Base-by-base conservation (phyloP, 441 rosid genomes). In the Erysimum pusillum region DNA sequence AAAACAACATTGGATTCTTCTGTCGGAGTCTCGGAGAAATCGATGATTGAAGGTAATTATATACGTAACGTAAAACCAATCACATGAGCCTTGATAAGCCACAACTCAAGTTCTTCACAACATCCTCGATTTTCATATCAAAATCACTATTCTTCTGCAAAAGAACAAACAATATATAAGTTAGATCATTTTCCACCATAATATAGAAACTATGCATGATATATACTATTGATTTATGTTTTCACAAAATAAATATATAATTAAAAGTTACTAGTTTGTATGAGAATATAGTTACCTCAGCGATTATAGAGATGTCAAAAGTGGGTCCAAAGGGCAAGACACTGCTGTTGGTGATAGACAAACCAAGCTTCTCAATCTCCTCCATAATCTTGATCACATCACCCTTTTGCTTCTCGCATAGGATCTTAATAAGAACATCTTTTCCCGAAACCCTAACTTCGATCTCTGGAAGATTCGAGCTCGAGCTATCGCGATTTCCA, bases 321-420 rank as follows among this genome's bases (percentile, higher is more conserved):
- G 88, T 84, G 18, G 88, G 76, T 48, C 96, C 98, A 58, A 93
- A 93, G 9, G 90, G 83, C 74, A 90, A 44, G 74, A 72, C 82
- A 22, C 71, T 85, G 74, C 81, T 84, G 49, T 84, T 87, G 71
- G 84, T 57, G 42, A 93, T 79, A 12, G 46, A 63, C 0, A 91
- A 80, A 57, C 79, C 80, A 60, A 91, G 79, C 59, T 87, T 87
- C 76, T 90, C 94, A 0, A 91, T 62, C 72, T 81, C 83, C 9
- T 31, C 48, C 6, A 93, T 59, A 52, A 88, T 81, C 57, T 81
- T 85, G 9, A 68, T 44, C 2, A 85, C 15, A 72, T 71, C 52
- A 32, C 91, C 93, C 64, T 80, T 83, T 46, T 68, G 80, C 20
- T 86, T 88, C 82, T 88, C 89, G 41, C 90, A 87, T 44, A 85